These are phyloP conservation scores for Colletotrichum scovillei DNA, from an alignment of 2,329 filamentous ascomycete genomes.

Conservation along the genomic window DNA sequence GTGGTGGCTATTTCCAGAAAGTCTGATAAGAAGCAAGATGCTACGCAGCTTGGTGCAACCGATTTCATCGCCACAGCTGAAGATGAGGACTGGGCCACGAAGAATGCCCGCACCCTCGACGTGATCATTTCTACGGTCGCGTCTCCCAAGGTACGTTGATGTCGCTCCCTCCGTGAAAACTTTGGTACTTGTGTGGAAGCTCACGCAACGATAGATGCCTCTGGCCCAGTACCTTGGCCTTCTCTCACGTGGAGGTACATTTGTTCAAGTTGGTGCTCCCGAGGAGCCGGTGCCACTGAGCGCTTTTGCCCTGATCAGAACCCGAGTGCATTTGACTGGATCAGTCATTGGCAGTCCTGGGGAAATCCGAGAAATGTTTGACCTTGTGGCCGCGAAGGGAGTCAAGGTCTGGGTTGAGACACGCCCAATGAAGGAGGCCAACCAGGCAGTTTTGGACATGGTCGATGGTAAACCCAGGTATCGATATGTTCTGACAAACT, in stretches of 20 bases:
- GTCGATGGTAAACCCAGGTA: neutral
- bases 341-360: neutral
- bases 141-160: neutral
- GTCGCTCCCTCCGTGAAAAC: neutral
- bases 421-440: neutral
- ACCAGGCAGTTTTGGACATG: neutral
- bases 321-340: neutral
- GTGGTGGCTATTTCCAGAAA: constrained; percentile 70
- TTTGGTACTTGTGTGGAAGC: neutral
- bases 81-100: constrained; percentile 65
- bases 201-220: constrained; percentile 65
- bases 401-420: neutral
- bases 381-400: neutral
- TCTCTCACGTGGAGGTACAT: constrained; percentile 68
- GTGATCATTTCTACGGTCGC: constrained; percentile 70
- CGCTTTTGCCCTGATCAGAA: neutral
- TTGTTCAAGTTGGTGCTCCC: constrained; percentile 68
- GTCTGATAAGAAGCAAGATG: constrained; percentile 64
- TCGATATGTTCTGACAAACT: neutral
- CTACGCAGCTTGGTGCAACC: constrained; percentile 67
- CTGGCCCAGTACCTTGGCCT: constrained; percentile 70
- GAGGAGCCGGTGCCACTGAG: neutral
- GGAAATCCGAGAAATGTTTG: neutral
- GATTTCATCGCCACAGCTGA: constrained; percentile 57
- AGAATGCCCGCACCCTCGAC: constrained; percentile 63